Percentiles rank a stretch among this genome's conserved stretches.
phyloP scores from a whole-genome alignment of 2,329 filamentous ascomycete species.

The Canariomyces notabilis region DNA sequence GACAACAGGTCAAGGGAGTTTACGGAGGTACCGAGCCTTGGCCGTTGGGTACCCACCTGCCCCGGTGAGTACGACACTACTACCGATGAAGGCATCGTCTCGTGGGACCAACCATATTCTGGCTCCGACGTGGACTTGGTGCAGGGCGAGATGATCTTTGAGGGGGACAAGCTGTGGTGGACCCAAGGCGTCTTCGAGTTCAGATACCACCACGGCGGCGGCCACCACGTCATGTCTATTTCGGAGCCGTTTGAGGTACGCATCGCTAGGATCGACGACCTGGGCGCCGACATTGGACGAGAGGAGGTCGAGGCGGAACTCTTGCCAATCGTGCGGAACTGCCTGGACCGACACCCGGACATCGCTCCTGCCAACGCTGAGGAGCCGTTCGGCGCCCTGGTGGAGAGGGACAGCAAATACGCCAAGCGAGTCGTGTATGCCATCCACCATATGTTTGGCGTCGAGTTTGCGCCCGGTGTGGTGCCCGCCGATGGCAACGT shows the following conservation, averaged over 20 bases:
- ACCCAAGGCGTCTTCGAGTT: conserved; percentile 95
- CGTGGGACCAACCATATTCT: conserved; percentile 57
- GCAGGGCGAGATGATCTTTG: conserved; percentile 78
- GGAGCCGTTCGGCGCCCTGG: conserved; percentile 77
- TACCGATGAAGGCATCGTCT: conserved; percentile 70
- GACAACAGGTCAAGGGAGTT: conserved; percentile 84
- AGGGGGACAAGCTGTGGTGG: conserved; percentile 96
- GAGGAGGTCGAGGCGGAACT: conserved; percentile 68
- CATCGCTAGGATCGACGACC: conserved; percentile 73
- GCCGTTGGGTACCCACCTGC: conserved; percentile 82
- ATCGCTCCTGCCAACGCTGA: conserved; percentile 77
- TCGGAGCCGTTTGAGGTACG: conserved; percentile 90
- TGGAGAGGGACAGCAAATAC: conserved; percentile 85
- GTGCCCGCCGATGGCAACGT: conserved; percentile 90
- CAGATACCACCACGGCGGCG: conserved; percentile 89
- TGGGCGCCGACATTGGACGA: conserved; percentile 54
- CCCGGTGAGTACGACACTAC: conserved; percentile 69
- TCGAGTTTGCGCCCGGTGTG: conserved; percentile 90
- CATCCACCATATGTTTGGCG: conserved; percentile 92
- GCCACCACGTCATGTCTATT: conserved; percentile 89
- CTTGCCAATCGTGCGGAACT: conserved; percentile 81
- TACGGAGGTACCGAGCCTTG: conserved; percentile 78
- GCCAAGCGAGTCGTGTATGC: conserved; percentile 88
- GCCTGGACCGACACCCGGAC: conserved; percentile 85
- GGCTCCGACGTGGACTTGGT: conserved; percentile 55